Conservation (phyloP, 345 rosid species). For the Capsella bursapastoris region DNA sequence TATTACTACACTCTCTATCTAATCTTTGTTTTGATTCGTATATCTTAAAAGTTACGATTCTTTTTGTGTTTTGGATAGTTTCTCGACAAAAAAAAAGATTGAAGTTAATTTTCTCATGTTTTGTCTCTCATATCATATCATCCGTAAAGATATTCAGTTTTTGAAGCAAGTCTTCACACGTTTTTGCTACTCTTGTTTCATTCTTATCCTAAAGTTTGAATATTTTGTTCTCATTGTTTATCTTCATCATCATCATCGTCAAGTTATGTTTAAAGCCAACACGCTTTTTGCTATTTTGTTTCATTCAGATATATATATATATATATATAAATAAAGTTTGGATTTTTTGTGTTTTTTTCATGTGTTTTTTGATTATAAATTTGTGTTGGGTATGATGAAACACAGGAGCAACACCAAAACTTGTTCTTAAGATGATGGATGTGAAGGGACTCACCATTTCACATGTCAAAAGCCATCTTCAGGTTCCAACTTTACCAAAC, state of each 20-base stretch:
- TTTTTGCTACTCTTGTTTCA: conserved; percentile 15
- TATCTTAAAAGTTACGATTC: background rate
- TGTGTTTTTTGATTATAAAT: too few species aligned
- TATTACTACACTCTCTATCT: background rate
- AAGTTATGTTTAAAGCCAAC: background rate
- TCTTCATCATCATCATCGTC: background rate
- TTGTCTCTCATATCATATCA: background rate
- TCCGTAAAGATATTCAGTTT: background rate
- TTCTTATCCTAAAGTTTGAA: conserved; percentile 17
- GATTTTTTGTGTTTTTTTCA: background rate
- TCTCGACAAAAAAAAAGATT: background rate
- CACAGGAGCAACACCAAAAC: conserved; percentile 96
- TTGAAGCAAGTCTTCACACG: background rate
- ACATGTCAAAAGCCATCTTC: conserved; percentile 98
- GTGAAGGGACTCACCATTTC: conserved; percentile 97
- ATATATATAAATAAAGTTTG: background rate
- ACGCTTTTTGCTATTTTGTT: background rate
- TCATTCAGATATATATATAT: background rate
- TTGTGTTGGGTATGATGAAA: conserved; percentile 22
- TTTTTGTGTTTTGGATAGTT: background rate
- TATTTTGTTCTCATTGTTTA: background rate
- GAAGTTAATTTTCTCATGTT: background rate
- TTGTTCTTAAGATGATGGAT: conserved; percentile 96
- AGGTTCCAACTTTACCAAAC: conserved; percentile 51
- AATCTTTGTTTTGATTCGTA: background rate